Evolutionary conservation across 768 basidiomycete genomes (phyloP), one percentile per base, ranked within the genome.

Genomic region (Pisolithus microcarpus): DNA sequence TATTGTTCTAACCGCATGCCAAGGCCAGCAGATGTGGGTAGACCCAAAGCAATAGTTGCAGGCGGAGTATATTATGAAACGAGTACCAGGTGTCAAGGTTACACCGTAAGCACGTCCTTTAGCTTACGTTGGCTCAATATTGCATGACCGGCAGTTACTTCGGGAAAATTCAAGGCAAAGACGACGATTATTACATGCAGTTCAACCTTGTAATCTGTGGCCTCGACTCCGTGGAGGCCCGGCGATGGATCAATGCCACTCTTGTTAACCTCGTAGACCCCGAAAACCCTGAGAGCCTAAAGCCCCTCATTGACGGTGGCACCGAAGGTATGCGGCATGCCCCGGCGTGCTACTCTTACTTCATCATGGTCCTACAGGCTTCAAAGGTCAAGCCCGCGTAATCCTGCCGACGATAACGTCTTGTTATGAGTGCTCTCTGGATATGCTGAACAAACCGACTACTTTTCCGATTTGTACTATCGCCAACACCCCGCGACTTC

Each of bases 401-500:
- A 98, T 99, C 60, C 75, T 99, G 15, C 96, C 96, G 1, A 91
- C 91, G 1, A 79, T 97, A 51, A 85, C 92, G 9, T 94, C 94
- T 7, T 99, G 96, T 66, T 98, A 98, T 61, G 96, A 99, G 67
- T 99, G 96, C 65, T 91, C 91, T 2, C 84, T 99, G 44, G 93
- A 97, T 64, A 97, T 97, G 90, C 80, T 97, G 48, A 97, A 96
- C 70, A 97, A 97, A 56, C 94, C 86, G 1, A 96, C 93, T 38
- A 87, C 86, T 11, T 99, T 94, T 66, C 96, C 96, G 2, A 97
- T 99, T 50, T 99, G 96, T 65, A 99, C 96, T 6, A 98, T 99
- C 58, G 95, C 96, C 52, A 98, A 98, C 64, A 99, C 96, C 0
- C 96, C 96, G 24, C 88, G 96, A 51, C 76, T 97, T 21, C 96